A percentile compares a stretch with the other conserved stretches of the same genome.
phyloP scores from a whole-genome alignment of 1,284 basidiomycete species.

The Puccinia hordei region DNA sequence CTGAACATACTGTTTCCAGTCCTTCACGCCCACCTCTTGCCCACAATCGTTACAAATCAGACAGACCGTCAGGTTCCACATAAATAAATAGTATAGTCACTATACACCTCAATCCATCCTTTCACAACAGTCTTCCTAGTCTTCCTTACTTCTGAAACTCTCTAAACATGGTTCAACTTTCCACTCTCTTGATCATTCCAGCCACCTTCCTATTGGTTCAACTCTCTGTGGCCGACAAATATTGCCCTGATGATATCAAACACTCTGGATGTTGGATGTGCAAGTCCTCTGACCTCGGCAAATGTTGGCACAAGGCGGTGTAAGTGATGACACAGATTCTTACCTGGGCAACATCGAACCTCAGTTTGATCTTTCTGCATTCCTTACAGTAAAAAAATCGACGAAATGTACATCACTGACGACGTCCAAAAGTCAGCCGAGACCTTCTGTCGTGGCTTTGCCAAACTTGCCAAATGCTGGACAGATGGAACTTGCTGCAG shows the following conservation, averaged over 20 bases:
- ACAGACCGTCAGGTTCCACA: neutral
- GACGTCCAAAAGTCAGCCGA: neutral
- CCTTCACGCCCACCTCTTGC: neutral
- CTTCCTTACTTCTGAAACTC: neutral
- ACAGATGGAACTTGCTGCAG: slow-evolving; percentile 7
- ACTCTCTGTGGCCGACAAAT: neutral
- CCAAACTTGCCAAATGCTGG: slow-evolving; percentile 31
- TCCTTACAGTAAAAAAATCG: neutral
- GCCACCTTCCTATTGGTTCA: neutral
- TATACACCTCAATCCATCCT: neutral
- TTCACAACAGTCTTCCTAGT: neutral
- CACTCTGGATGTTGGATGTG: slow-evolving; percentile 36
- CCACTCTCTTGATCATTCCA: neutral
- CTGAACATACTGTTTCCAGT: neutral
- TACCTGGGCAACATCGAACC: neutral
- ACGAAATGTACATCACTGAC: neutral
- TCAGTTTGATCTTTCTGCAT: neutral
- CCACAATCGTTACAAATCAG: neutral
- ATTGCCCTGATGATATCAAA: neutral
- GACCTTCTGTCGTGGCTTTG: slow-evolving; percentile 5
- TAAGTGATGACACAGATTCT: neutral
- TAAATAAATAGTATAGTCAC: neutral
- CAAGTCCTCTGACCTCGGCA: neutral
- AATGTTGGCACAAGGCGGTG: neutral
- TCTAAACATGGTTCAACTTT: slow-evolving; percentile 4